Conservation (phyloP, 148 eudicot species). For the Heliamphora exappendiculata region DNA sequence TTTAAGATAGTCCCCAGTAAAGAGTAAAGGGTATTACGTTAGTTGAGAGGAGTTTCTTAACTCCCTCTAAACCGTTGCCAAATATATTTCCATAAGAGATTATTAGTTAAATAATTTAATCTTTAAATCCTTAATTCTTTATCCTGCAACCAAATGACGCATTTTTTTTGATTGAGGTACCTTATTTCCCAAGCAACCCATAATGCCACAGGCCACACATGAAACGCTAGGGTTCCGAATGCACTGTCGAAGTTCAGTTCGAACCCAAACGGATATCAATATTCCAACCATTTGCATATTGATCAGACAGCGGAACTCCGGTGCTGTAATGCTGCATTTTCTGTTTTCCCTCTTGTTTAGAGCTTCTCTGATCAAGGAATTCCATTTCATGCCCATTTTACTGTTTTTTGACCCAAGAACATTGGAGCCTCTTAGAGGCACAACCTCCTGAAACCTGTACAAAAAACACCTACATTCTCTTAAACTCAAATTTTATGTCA, state of each 20-base stretch:
- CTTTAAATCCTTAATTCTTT: too few relatives aligned
- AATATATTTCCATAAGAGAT: too few relatives aligned
- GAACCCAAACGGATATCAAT: conserved; percentile 35
- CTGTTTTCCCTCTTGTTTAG: conserved; percentile 22
- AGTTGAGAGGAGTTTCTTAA: too few relatives aligned
- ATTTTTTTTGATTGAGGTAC: conserved; percentile 11
- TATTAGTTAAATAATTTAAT: too few relatives aligned
- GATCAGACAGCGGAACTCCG: conserved; percentile 19
- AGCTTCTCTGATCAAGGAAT: conserved; percentile 32
- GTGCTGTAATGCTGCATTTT: background rate
- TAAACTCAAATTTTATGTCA: too few relatives aligned
- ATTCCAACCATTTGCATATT: conserved; percentile 45
- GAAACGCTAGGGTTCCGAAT: conserved; percentile 28
- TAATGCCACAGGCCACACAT: conserved; percentile 40
- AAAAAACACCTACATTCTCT: too few relatives aligned
- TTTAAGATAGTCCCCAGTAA: too few relatives aligned
- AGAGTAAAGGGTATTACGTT: too few relatives aligned
- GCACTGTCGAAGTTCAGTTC: conserved; percentile 21
- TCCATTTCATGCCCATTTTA: conserved; percentile 30
- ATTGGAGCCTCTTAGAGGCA: conserved; percentile 38
- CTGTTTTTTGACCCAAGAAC: conserved; percentile 31
- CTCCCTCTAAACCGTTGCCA: too few relatives aligned
- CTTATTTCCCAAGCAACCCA: conserved; percentile 46
- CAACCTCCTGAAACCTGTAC: conserved; percentile 46
- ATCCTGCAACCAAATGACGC: too few relatives aligned